Evolutionary conservation across 768 basidiomycete genomes (phyloP).

Genomic region (Lanmaoa pseudosensibilis): DNA sequence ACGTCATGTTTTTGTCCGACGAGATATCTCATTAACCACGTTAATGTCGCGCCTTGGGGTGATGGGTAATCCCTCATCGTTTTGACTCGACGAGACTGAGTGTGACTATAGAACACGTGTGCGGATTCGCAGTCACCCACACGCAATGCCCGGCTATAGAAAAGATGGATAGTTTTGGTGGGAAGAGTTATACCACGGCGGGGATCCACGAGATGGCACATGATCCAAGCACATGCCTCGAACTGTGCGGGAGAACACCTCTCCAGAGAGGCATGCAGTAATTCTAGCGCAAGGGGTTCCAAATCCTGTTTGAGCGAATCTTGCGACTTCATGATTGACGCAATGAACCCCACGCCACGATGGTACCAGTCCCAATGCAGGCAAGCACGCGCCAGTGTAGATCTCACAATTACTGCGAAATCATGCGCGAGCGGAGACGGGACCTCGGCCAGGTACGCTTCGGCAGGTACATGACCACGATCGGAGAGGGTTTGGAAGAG

Average conservation of each 20-base stretch:
- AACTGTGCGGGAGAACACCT: conserved; percentile 39
- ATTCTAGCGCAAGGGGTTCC: conserved; percentile 41
- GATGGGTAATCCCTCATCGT: conserved; percentile 45
- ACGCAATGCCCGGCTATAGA: conserved; percentile 43
- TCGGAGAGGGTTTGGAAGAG: conserved; percentile 52
- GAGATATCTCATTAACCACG: conserved; percentile 56
- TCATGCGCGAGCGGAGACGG: conserved; percentile 34
- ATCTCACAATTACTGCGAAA: conserved; percentile 48
- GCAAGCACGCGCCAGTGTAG: conserved; percentile 51
- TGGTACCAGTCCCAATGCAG: conserved; percentile 54
- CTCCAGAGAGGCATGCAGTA: conserved; percentile 44
- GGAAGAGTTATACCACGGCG: conserved; percentile 39
- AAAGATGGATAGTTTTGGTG: conserved; percentile 43
- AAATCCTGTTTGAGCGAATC: conserved; percentile 25
- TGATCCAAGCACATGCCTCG: conserved; percentile 40
- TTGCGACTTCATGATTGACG: conserved; percentile 26
- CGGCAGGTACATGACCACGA: conserved; percentile 44
- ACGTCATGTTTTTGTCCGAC: conserved; percentile 37
- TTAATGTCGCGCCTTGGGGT: conserved; percentile 46
- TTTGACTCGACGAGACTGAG: conserved; percentile 36
- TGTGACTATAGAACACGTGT: conserved; percentile 46
- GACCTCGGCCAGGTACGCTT: conserved; percentile 43
- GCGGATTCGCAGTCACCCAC: conserved; percentile 37
- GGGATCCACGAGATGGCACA: conserved; percentile 38
- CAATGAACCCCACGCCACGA: conserved; percentile 43